phyloP scores from a whole-genome alignment of 257 asterid species.

The Petunia secreta region DNA sequence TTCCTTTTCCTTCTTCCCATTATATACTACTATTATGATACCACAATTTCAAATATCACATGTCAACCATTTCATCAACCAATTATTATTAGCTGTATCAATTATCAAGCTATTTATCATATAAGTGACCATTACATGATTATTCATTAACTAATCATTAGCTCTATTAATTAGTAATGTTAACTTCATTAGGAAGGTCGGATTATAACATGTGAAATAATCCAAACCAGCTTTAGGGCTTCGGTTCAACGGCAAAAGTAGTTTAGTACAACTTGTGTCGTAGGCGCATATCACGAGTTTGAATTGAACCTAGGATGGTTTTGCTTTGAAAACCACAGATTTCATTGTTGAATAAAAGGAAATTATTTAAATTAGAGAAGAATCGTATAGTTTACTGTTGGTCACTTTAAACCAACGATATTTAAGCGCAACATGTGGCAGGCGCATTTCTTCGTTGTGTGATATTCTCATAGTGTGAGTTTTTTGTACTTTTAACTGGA shows the following conservation, averaged over 20 bases:
- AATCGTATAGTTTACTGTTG: not conserved
- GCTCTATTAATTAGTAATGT: slow-evolving; percentile 18
- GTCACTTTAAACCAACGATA: not conserved
- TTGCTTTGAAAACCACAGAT: no score
- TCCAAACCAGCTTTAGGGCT: not conserved
- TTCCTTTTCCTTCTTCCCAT: not conserved
- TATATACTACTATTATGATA: no score
- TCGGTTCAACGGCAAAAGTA: not conserved
- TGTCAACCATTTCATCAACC: no score
- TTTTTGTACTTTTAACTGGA: not conserved
- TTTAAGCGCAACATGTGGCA: no score
- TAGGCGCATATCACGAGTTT: not conserved
- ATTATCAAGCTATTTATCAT: not conserved
- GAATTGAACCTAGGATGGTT: not conserved
- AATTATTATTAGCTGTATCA: not conserved
- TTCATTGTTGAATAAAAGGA: not conserved
- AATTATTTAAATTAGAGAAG: not conserved
- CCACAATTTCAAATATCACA: no score
- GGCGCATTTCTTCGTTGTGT: not conserved
- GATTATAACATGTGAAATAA: not conserved
- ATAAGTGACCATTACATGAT: not conserved
- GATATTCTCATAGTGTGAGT: not conserved
- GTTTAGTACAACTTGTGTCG: not conserved
- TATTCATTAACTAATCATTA: not conserved
- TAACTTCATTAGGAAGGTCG: not conserved